Conservation (phyloP, 768 basidiomycete species). For the Hericium rajendrae region DNA sequence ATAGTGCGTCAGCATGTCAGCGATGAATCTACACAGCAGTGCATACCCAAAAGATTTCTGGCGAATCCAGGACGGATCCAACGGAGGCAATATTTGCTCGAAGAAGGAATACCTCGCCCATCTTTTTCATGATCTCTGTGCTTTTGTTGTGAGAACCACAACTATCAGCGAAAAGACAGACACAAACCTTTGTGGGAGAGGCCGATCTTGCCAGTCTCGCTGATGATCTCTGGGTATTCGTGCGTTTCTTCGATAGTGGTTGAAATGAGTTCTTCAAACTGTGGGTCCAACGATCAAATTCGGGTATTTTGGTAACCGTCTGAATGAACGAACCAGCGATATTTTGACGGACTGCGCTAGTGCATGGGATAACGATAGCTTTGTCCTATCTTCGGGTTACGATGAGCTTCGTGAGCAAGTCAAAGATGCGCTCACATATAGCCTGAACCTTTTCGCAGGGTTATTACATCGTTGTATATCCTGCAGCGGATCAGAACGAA, state of each 20-base stretch:
- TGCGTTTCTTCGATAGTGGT: conserved; percentile 94
- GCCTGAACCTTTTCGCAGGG: conserved; percentile 86
- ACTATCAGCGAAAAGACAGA: background rate
- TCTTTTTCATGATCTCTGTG: conserved; percentile 93
- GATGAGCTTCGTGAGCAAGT: conserved; percentile 1
- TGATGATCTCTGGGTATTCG: conserved; percentile 88
- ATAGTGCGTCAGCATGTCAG: no score
- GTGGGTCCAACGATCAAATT: background rate
- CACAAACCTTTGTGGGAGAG: conserved; percentile 69
- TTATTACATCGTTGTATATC: conserved; percentile 97
- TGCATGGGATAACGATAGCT: conserved; percentile 89
- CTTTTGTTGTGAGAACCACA: background rate
- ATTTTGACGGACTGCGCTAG: conserved; percentile 96
- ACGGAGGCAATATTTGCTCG: conserved; percentile 93
- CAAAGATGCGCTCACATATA: conserved; percentile 64
- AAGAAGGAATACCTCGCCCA: conserved; percentile 87
- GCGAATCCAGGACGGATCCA: conserved; percentile 93
- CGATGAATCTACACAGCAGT: background rate
- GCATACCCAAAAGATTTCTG: conserved; percentile 90
- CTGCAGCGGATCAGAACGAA: background rate
- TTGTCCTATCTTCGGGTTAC: conserved; percentile 55
- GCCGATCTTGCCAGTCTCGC: conserved; percentile 91
- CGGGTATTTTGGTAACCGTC: no score
- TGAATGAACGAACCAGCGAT: conserved; percentile 74
- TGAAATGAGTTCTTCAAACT: conserved; percentile 91